Conservation (phyloP, 2,329 filamentous ascomycete genomes). For the Microcyclospora pomicola region DNA sequence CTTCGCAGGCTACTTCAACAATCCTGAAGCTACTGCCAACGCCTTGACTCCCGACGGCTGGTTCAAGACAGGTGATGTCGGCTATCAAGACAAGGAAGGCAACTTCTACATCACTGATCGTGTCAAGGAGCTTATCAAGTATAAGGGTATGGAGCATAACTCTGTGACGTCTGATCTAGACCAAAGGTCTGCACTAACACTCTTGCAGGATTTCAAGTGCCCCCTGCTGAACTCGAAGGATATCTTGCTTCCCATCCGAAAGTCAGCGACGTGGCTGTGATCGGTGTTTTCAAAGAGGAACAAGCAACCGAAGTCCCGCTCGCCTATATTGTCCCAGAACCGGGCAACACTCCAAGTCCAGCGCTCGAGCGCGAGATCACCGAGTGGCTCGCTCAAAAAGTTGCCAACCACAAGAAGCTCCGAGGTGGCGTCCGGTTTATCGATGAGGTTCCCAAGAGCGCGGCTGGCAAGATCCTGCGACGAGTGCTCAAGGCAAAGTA, state of each 20-base stretch:
- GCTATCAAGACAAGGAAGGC: conserved; percentile 59
- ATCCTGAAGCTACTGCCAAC: conserved; percentile 53
- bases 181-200: background rate
- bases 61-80: conserved; percentile 83
- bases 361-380: conserved; percentile 27
- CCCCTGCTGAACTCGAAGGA: conserved; percentile 35
- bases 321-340: conserved; percentile 28
- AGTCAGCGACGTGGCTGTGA: conserved; percentile 32
- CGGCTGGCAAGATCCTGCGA: conserved; percentile 33
- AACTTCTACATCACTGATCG: conserved; percentile 87
- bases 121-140: conserved; percentile 56
- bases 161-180: background rate
- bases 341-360: conserved; percentile 18
- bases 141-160: conserved; percentile 15
- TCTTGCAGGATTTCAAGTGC: conserved; percentile 25
- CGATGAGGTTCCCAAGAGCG: conserved; percentile 32
- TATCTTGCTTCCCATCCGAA: conserved; percentile 28
- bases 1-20: conserved; percentile 66
- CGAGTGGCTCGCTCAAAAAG: conserved; percentile 28
- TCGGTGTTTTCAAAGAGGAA: conserved; percentile 32
- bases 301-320: conserved; percentile 33
- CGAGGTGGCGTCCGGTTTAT: conserved; percentile 32
- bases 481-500: conserved; percentile 30
- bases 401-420: conserved; percentile 32
- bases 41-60: conserved; percentile 64